Evolutionary conservation across 208 protist species (phyloP), one percentile per base, ranked within the genome.

Genomic region (Crithidia sp.): DNA sequence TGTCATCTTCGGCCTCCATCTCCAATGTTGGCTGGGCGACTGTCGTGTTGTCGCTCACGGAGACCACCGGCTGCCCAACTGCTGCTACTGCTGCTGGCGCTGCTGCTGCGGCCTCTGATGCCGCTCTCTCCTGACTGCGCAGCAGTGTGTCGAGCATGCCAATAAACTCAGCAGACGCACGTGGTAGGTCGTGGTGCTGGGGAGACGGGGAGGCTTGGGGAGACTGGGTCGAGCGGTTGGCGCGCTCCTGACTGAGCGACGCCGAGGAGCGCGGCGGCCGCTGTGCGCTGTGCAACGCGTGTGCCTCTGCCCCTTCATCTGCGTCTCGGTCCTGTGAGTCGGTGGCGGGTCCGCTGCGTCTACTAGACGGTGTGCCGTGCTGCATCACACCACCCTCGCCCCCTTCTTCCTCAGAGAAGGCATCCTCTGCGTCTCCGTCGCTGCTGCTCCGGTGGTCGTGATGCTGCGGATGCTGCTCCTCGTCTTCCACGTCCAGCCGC

Each of bases 101-200:
- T 12, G 60, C 58, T 37, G 56, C 53, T 40, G 53, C 5, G 43
- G 36, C 14, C 36, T 36, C 54, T 4, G 40, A 16, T 2, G 41
- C 13, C 3, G 57, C 36, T 13, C n/a, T 7, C 41, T 72, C 17
- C 39, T 80, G 74, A 19, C 70, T 66, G 7, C 61, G 44, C 50
- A 76, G 49, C 10, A 85, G 67, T 37, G 50, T 52, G 53, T 76
- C 71, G 45, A 85, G 72, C 81, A 85, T 79, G 7, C 39, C 65
- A n/a, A 85, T 64, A 45, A 85, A 82, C 47, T 74, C 76, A 0
- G 81, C 77, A 6, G 81, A 85, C 19, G 81, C 81, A 19, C 81
- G 76, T 40, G 81, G 81, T 13, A 81, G 71, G 16, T 68, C 71
- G n/a, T 65, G 53, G 16, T 54, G 55, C 5, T 17, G 12, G 28